These are phyloP conservation scores for Ascochyta viciae-villosae DNA, from an alignment of 2,329 filamentous ascomycete genomes.

Conservation along the genomic window DNA sequence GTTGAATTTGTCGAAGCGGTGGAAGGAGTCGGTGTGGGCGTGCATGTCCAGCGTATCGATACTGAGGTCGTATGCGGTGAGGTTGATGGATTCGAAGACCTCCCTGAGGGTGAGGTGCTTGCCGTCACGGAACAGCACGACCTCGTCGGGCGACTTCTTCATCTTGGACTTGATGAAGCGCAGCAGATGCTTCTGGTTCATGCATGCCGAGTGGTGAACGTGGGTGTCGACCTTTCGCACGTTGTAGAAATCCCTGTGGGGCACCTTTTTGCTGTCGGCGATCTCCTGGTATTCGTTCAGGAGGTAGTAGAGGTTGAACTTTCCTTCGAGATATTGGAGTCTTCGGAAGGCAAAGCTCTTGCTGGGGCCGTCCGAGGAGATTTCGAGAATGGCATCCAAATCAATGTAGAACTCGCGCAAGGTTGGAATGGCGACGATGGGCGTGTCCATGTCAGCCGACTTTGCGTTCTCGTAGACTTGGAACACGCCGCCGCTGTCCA, in stretches of 20 bases:
- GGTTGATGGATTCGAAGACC: conserved; percentile 96
- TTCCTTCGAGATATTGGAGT: conserved; percentile 93
- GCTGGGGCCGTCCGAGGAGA: conserved; percentile 94
- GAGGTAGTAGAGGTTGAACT: conserved; percentile 92
- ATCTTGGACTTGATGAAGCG: conserved; percentile 99
- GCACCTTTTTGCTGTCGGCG: conserved; percentile 95
- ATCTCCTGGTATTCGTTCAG: conserved; percentile 98
- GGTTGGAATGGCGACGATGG: conserved; percentile 84
- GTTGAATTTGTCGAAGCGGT: conserved; percentile 99
- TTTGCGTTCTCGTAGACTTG: conserved; percentile 82
- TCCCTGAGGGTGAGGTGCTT: conserved; percentile 89
- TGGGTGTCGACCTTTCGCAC: conserved; percentile 98
- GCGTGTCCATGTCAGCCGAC: conserved; percentile 67
- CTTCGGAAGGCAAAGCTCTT: conserved; percentile 97
- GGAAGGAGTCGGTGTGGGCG: conserved; percentile 96
- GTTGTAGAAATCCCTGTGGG: conserved; percentile 98
- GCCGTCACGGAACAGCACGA: conserved; percentile 89
- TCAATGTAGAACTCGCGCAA: conserved; percentile 97
- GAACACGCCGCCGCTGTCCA: conserved; percentile 87
- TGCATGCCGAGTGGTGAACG: conserved; percentile 98
- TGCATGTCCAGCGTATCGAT: conserved; percentile 99
- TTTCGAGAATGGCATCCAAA: conserved; percentile 81
- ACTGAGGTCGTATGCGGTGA: conserved; percentile 96
- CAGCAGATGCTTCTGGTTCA: conserved; percentile 98
- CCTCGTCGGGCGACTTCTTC: conserved; percentile 96